phyloP scores from a whole-genome alignment of 148 eudicot genomes.

The Limonium bicolor region DNA sequence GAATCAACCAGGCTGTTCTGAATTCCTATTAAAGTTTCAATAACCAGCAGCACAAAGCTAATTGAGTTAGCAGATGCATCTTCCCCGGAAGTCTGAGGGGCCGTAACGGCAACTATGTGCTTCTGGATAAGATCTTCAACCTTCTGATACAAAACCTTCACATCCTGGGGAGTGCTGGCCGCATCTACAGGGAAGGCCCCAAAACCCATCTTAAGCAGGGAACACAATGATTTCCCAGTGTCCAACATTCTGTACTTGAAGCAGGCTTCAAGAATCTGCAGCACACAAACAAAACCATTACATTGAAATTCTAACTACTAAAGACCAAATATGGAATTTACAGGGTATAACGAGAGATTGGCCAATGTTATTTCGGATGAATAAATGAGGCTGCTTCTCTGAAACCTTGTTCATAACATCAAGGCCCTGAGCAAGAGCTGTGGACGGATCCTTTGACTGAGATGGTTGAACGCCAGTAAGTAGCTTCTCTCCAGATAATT shows the following conservation, averaged over 20 bases:
- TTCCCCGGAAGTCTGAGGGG: constrained; percentile 72
- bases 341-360: constrained; percentile 47
- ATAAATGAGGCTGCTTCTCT: constrained; percentile 95
- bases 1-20: constrained; percentile 68
- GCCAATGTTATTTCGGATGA: constrained; percentile 80
- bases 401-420: constrained; percentile 97
- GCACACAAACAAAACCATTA: constrained; percentile 9
- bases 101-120: constrained; percentile 64
- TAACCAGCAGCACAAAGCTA: constrained; percentile 78
- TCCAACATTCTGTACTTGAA: constrained; percentile 90
- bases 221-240: constrained; percentile 85
- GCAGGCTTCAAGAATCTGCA: constrained; percentile 95
- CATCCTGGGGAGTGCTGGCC: constrained; percentile 54
- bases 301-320: background rate
- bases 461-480: constrained; percentile 82
- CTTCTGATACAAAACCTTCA: constrained; percentile 76
- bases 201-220: constrained; percentile 87
- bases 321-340: constrained; percentile 1
- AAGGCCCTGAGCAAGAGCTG: constrained; percentile 94
- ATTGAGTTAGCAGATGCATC: constrained; percentile 73
- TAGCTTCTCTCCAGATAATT: constrained; percentile 95
- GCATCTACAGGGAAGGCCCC: constrained; percentile 83
- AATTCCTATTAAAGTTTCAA: constrained; percentile 75
- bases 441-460: constrained; percentile 94
- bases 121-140: constrained; percentile 88